These are phyloP conservation scores for Pseudogymnoascus sp. DNA, from an alignment of 2,329 filamentous ascomycete species.

Conservation along the genomic window DNA sequence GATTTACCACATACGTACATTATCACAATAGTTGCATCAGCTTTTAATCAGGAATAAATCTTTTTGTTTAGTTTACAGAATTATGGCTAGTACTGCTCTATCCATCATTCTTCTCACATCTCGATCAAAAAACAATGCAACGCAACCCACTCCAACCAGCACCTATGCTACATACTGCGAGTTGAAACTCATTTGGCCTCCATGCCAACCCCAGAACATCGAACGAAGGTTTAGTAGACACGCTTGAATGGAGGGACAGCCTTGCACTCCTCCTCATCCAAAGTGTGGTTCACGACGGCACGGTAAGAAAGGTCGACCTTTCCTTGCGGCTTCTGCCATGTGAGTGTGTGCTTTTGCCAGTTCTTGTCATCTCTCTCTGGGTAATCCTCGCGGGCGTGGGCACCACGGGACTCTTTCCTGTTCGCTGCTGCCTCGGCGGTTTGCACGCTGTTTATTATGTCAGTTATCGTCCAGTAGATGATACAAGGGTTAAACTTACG, in stretches of 20 bases:
- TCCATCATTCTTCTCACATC: slow-evolving; percentile 8
- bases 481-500: slow-evolving; percentile 46
- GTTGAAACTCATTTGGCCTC: slow-evolving; percentile 4
- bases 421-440: slow-evolving; percentile 84
- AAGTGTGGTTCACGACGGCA: slow-evolving; percentile 68
- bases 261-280: slow-evolving; percentile 96
- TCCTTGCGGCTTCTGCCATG: slow-evolving; percentile 92
- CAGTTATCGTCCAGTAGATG: slow-evolving; percentile 18
- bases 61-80: slow-evolving; percentile 8
- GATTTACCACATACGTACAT: neutral
- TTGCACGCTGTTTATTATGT: slow-evolving; percentile 53
- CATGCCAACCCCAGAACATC: slow-evolving; percentile 7
- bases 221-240: slow-evolving; percentile 54
- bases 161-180: slow-evolving; percentile 10
- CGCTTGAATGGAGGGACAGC: slow-evolving; percentile 93
- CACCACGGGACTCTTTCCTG: slow-evolving; percentile 94
- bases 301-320: slow-evolving; percentile 82
- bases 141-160: slow-evolving; percentile 8
- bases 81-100: slow-evolving; percentile 7
- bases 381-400: slow-evolving; percentile 93
- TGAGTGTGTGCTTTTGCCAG: slow-evolving; percentile 99
- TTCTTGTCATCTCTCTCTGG: slow-evolving; percentile 90
- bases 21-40: neutral
- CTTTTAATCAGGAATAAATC: neutral
- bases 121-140: slow-evolving; percentile 5